Evolutionary conservation across 805 yeast species (phyloP), one percentile per base, ranked within the genome.

Genomic region (Teunomyces stri): DNA sequence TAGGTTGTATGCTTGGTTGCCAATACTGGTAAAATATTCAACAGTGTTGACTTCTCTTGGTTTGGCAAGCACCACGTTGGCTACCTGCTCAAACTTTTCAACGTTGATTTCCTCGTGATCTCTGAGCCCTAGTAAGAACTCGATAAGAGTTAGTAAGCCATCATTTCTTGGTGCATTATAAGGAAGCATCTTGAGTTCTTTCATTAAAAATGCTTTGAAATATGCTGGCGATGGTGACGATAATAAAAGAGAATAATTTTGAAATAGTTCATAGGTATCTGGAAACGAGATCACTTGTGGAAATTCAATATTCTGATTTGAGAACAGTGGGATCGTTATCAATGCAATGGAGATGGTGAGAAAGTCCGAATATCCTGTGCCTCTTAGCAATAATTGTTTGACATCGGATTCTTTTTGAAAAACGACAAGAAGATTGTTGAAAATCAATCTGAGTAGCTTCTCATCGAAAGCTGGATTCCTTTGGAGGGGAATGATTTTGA

Each of bases 141-240:
- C 97, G 25, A 90, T 74, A 43, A 92, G 65, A 1, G 90, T 75
- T 25, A 79, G 65, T 1, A 94, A 81, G 0, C 98, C 97, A 57
- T 85, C 84, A 1, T 65, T 49, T 18, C 56, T 62, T 2, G 76
- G 63, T 20, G 95, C 75, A 37, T 74, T 63, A 16, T 80, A 60
- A 1, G 87, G 85, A 22, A 89, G 64, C 3, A 61, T 50, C 0
- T 85, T 77, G 3, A 92, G 69, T 42, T 75, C 70, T 0, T 65
- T 50, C 42, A 84, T 62, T 3, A 87, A 70, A 47, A 75, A 68
- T 5, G 53, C 52, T 42, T 75, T 74, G 56, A 81, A 81, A 61
- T 69, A 71, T 0, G 66, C 57, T 0, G 81, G 78, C 0, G 76
- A 61, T 0, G 76, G 68, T 0, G 81, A 70, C 13, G 82, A 69